A percentile compares a stretch with the other conserved stretches of the same genome.
These are phyloP conservation scores for Penicillium odoratum DNA, from an alignment of 495 filamentous ascomycete genomes.

Conservation along the genomic window DNA sequence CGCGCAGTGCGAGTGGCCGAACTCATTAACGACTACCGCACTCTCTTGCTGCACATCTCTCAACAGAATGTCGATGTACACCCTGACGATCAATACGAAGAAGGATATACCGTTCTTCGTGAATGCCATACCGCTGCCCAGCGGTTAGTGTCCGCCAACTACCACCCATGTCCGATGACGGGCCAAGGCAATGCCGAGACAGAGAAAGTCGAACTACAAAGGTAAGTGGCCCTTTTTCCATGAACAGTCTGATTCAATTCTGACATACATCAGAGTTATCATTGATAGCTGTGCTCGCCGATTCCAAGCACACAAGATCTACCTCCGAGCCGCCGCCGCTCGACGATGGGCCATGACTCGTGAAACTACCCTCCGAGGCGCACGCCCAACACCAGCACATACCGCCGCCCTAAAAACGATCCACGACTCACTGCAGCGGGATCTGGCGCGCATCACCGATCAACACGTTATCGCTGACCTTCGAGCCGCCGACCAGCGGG, in stretches of 20 bases:
- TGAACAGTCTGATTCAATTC: constrained; percentile 17
- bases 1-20: constrained; percentile 80
- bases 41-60: constrained; percentile 76
- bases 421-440: constrained; percentile 58
- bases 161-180: constrained; percentile 52
- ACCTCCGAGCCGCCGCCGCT: constrained; percentile 73
- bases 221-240: constrained; percentile 48
- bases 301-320: constrained; percentile 84
- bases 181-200: constrained; percentile 62
- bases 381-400: constrained; percentile 58
- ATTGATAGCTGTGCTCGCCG: constrained; percentile 76
- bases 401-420: constrained; percentile 56
- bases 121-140: constrained; percentile 76
- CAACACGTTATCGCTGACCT: constrained; percentile 65
- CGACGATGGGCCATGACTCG: constrained; percentile 79
- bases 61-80: constrained; percentile 58
- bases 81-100: constrained; percentile 72
- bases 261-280: constrained; percentile 60
- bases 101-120: constrained; percentile 74
- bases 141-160: constrained; percentile 69
- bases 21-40: constrained; percentile 81
- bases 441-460: constrained; percentile 67
- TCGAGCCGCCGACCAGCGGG: constrained; percentile 59
- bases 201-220: constrained; percentile 70
- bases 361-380: constrained; percentile 63